phyloP scores from a whole-genome alignment of 176 grass and related monocot species.

The Oryza brachyantha region DNA sequence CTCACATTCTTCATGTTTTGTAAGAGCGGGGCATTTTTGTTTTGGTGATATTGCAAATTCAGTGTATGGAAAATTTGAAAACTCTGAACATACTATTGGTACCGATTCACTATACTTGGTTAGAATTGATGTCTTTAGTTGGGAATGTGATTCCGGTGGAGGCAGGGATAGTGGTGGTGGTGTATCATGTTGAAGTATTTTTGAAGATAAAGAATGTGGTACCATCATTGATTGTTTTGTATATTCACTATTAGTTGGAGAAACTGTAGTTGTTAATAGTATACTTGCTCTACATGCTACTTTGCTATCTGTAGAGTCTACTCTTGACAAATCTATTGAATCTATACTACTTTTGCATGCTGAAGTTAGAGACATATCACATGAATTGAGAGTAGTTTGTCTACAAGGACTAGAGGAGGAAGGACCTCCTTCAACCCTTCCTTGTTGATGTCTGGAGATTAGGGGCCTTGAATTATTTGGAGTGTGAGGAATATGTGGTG shows the following conservation, averaged over 20 bases:
- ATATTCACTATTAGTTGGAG: slow-evolving; percentile 20
- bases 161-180: not conserved
- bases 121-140: slow-evolving; percentile 4
- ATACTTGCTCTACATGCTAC: slow-evolving; percentile 25
- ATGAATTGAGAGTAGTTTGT: slow-evolving; percentile 27
- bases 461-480: slow-evolving; percentile 19
- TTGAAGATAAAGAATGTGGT: slow-evolving; percentile 20
- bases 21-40: not conserved
- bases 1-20: not conserved
- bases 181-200: slow-evolving; percentile 25
- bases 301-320: slow-evolving; percentile 18
- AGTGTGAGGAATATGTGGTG: not conserved
- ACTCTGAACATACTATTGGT: not conserved
- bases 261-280: slow-evolving; percentile 10
- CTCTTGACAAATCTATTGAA: slow-evolving; percentile 14
- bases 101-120: slow-evolving; percentile 16
- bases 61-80: slow-evolving; percentile 5
- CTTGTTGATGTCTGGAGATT: slow-evolving; percentile 24
- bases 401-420: slow-evolving; percentile 29
- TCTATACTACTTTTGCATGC: slow-evolving; percentile 12
- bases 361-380: slow-evolving; percentile 19
- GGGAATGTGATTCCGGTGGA: not conserved
- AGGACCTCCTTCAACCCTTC: slow-evolving; percentile 11
- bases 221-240: slow-evolving; percentile 4
- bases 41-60: slow-evolving; percentile 4